Base-by-base conservation (phyloP, 2,329 filamentous ascomycete genomes). In the Akanthomyces uredinophilus region DNA sequence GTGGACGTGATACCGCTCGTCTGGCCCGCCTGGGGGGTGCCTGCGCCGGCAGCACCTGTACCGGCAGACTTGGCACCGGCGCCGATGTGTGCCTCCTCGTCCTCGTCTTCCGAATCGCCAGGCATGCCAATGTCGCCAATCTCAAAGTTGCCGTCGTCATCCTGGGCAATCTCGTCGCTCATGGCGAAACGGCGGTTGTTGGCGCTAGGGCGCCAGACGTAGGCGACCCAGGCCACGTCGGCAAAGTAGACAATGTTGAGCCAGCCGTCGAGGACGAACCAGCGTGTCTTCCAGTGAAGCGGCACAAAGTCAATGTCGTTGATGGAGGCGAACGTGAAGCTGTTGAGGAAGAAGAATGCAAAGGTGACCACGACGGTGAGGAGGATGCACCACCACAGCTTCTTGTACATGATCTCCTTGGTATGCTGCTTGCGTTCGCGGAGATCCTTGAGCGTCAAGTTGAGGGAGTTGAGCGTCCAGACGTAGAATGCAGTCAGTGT, bases 181-280 rank as follows among this genome's bases (percentile, higher is more conserved):
- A 99, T 99, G 65, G 95, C 95, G 70, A 99, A 99, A 62, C 95
- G 87, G 69, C 93, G 86, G 78, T 99, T 99, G 77, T 99, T 98
- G 58, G 90, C 92, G 24, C 94, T 98, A 7, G 95, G 95, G 53
- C 95, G 84, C 95, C 95, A 99, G 59, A 99, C 83, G 74, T 98
- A 99, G 24, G 95, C 92, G 66, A 99, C 85, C 76, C 94, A 97
- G 60, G 87, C 87, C 29, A 99, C 92, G 70, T 99, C 94, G 64
- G 90, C 91, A 66, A 99, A 86, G 77, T 98, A 99, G 18, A 99
- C 94, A 60, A 99, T 77, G 74, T 98, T 98, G 56, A 98, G 81
- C 95, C 95, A 99, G 61, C 95, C 95, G 71, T 99, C 95, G 22
- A 99, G 83, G 51, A 99, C 86, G 71, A 99, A 99, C 95, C 95